phyloP scores from a whole-genome alignment of 139 green algal genomes.

The Pseudopediastrum boryanum region DNA sequence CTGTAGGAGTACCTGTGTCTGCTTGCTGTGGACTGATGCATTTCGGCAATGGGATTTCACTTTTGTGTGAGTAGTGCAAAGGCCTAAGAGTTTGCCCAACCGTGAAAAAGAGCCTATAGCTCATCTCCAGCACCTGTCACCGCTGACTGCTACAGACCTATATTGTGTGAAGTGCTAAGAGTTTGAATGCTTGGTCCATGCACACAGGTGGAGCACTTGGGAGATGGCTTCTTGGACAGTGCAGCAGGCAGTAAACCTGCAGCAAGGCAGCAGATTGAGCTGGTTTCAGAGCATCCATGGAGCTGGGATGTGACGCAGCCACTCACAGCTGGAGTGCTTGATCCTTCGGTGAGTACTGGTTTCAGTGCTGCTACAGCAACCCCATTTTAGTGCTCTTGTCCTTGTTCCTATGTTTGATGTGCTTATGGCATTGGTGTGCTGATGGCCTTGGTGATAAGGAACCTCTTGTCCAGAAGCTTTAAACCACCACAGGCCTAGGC shows the following conservation, averaged over 20 bases:
- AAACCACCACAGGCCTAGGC: neutral
- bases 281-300: conserved; percentile 19
- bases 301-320: conserved; percentile 36
- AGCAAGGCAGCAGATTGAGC: neutral
- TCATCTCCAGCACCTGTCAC: neutral
- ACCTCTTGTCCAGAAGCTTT: neutral
- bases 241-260: neutral
- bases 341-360: neutral
- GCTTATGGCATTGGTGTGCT: neutral
- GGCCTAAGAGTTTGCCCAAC: too few relatives aligned
- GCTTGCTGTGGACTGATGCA: too few relatives aligned
- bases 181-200: neutral
- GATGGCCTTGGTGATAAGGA: neutral
- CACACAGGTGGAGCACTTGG: neutral
- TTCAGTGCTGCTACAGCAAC: neutral
- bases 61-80: too few relatives aligned
- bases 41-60: too few relatives aligned
- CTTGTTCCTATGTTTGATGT: neutral
- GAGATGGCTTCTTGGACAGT: neutral
- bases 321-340: conserved; percentile 21
- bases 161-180: neutral
- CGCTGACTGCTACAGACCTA: neutral
- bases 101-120: neutral
- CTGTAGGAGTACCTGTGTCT: too few relatives aligned
- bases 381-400: neutral